These are phyloP conservation scores for Strobilomyces echinocephalus DNA, from an alignment of 768 basidiomycete genomes.

Conservation along the genomic window DNA sequence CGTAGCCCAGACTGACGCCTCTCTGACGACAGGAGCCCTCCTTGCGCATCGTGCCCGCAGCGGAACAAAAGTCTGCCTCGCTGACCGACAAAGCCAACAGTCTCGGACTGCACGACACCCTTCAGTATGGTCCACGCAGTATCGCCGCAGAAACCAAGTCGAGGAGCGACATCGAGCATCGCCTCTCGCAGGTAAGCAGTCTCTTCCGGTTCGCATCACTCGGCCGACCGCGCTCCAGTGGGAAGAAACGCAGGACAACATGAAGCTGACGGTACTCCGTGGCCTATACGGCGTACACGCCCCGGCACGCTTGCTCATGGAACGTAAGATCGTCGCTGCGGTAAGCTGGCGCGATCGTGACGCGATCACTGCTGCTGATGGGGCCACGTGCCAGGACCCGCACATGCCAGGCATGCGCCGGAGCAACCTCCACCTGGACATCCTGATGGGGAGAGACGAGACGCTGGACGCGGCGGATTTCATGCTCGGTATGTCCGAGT, in stretches of 20 bases:
- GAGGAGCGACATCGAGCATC: conserved; percentile 54
- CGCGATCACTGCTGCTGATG: neutral
- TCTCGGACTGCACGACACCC: conserved; percentile 83
- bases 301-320: conserved; percentile 90
- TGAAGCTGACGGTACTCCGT: conserved; percentile 80
- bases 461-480: conserved; percentile 72
- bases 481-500: conserved; percentile 57
- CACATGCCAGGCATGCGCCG: conserved; percentile 61
- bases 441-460: conserved; percentile 91
- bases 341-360: conserved; percentile 36
- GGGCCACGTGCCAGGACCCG: conserved; percentile 44
- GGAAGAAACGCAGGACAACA: conserved; percentile 87
- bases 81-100: conserved; percentile 64
- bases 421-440: conserved; percentile 85
- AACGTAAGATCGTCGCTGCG: conserved; percentile 75
- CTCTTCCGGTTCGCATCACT: neutral
- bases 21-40: conserved; percentile 39
- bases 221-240: conserved; percentile 50
- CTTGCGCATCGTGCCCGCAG: conserved; percentile 59
- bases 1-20: neutral
- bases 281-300: conserved; percentile 83
- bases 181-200: conserved; percentile 69
- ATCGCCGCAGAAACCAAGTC: conserved; percentile 71
- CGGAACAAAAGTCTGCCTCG: conserved; percentile 54
- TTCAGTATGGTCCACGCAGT: conserved; percentile 79